A percentile compares a stretch with the other conserved stretches of the same genome.
Evolutionary conservation across 495 filamentous ascomycete species (phyloP).

Genomic region (Staphylotrichum longicolle): DNA sequence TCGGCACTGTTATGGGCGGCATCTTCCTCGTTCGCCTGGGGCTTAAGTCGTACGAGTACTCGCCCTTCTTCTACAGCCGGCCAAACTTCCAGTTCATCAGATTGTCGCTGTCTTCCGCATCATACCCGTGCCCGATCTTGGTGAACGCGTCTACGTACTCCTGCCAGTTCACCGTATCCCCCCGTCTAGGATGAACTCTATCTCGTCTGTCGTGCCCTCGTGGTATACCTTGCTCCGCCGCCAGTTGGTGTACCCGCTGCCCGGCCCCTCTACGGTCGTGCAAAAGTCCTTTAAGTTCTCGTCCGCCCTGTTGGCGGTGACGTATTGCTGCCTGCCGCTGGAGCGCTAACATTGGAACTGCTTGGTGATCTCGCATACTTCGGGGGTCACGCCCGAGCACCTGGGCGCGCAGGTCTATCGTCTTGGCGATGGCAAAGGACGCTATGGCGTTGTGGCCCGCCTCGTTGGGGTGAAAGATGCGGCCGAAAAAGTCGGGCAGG

Average conservation of each 20-base stretch:
- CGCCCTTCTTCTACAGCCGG: not conserved
- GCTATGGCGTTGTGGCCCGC: slow-evolving; percentile 8
- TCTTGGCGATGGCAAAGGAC: not conserved
- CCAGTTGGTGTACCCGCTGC: slow-evolving; percentile 6
- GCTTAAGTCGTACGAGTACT: slow-evolving; percentile 2
- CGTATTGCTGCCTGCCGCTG: not conserved
- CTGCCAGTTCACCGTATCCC: not conserved
- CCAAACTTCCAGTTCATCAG: slow-evolving; percentile 10
- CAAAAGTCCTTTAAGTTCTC: slow-evolving; percentile 10
- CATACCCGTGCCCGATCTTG: not conserved
- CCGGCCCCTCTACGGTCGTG: not conserved
- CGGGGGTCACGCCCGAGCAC: not conserved
- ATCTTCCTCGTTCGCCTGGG: not conserved
- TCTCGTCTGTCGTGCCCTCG: slow-evolving; percentile 8
- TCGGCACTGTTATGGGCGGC: not conserved
- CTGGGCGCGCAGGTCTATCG: not conserved
- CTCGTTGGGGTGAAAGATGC: slow-evolving; percentile 11
- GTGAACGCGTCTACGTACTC: not conserved
- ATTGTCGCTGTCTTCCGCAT: not conserved
- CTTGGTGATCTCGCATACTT: not conserved
- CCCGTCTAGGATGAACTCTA: not conserved
- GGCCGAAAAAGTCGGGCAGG: not conserved
- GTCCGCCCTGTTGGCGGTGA: not conserved
- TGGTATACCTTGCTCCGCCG: slow-evolving; percentile 3
- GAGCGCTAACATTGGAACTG: not conserved